Evolutionary conservation across 192 early-diverging fungal species (phyloP).

Genomic region (Mortierella claussenii): DNA sequence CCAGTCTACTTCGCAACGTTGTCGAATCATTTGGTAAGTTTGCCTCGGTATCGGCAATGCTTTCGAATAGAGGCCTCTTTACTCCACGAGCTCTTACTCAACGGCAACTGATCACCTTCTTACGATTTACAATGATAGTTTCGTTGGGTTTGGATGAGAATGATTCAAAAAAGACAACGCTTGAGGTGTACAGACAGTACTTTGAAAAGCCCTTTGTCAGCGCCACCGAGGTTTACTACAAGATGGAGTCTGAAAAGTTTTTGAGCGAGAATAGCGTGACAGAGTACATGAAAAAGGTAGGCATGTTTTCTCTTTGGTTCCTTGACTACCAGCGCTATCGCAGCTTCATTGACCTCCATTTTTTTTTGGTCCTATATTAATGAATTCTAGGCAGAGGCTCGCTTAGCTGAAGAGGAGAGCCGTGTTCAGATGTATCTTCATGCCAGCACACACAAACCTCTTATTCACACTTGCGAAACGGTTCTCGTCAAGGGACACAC

Average conservation of each 20-base stretch:
- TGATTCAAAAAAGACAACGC: constrained; percentile 79
- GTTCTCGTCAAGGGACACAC: constrained; percentile 90
- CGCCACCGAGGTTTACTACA: constrained; percentile 88
- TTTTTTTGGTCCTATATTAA: not conserved
- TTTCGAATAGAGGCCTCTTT: too few relatives aligned
- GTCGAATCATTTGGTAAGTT: constrained; percentile 90
- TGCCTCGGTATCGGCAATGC: too few relatives aligned
- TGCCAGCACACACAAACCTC: constrained; percentile 77
- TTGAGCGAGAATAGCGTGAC: constrained; percentile 89
- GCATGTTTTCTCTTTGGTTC: not conserved
- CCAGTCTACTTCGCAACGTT: constrained; percentile 85
- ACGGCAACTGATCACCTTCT: too few relatives aligned
- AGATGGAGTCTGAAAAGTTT: constrained; percentile 89
- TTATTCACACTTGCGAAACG: constrained; percentile 84
- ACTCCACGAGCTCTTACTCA: too few relatives aligned
- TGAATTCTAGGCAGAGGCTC: constrained; percentile 67
- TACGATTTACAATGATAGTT: too few relatives aligned
- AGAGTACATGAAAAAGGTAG: constrained; percentile 96
- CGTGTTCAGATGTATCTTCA: constrained; percentile 92
- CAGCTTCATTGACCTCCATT: not conserved
- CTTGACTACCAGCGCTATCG: not conserved
- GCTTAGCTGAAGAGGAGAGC: constrained; percentile 84
- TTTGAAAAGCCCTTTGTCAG: constrained; percentile 88
- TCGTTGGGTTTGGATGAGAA: constrained; percentile 85
- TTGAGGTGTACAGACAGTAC: constrained; percentile 89